Conservation (phyloP, 768 basidiomycete genomes). For the Leccinum sublutescens region DNA sequence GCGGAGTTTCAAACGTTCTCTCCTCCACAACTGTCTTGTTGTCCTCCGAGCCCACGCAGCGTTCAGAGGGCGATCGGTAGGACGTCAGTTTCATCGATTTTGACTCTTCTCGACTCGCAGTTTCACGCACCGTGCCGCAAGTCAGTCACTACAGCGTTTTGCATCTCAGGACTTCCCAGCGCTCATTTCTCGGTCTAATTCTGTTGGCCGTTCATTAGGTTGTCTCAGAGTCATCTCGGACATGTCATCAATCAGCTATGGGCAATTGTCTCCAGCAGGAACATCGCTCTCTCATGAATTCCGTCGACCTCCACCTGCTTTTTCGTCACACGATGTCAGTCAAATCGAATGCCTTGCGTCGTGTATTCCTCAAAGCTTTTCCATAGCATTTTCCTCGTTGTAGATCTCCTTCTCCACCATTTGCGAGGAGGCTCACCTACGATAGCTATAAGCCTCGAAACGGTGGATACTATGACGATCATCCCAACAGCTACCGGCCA, state of each 20-base stretch:
- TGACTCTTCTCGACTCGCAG: conserved; percentile 1
- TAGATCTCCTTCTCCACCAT: conserved; percentile 50
- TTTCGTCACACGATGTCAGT: conserved; percentile 34
- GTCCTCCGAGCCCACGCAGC: conserved; percentile 10
- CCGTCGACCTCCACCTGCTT: conserved; percentile 27
- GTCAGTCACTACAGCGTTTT: conserved; percentile 1
- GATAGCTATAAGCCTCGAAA: conserved; percentile 52
- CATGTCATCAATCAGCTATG: conserved; percentile 31
- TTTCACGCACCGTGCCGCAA: conserved; percentile 6
- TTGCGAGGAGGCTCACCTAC: conserved; percentile 44
- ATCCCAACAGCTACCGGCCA: conserved; percentile 45
- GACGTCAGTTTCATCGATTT: conserved; percentile 3
- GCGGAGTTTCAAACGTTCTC: conserved; percentile 37
- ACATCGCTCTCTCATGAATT: conserved; percentile 26
- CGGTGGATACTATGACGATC: conserved; percentile 38
- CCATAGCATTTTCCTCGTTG: conserved; percentile 35
- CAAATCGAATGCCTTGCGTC: conserved; percentile 17
- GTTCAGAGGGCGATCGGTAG: conserved; percentile 10
- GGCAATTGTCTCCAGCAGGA: conserved; percentile 25
- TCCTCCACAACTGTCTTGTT: conserved; percentile 16
- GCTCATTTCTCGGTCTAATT: conserved; percentile 5
- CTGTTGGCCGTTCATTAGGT: conserved; percentile 6
- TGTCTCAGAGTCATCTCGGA: conserved; percentile 5
- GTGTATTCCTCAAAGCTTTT: conserved; percentile 21
- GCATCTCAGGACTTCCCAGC: conserved; percentile 5